Evolutionary conservation across 2,329 filamentous ascomycete genomes (phyloP), one percentile per base, ranked within the genome.

Genomic region (Domatiomyces catenatus): DNA sequence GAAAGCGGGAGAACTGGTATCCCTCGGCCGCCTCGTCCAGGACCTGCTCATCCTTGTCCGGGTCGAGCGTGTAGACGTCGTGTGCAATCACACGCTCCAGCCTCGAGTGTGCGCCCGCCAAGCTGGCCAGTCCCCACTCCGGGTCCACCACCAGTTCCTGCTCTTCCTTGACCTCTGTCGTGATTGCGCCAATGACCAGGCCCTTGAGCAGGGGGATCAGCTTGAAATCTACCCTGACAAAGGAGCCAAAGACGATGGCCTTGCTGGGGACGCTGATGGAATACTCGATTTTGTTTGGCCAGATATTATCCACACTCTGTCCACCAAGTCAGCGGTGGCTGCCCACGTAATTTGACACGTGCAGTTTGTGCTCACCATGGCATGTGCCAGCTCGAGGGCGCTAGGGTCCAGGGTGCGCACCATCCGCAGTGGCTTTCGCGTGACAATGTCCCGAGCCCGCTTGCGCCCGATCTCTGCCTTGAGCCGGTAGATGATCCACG

Each of bases 281-380:
- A 69, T 98, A 98, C 65, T 94, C 86, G 60, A 96, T 79, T 72
- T 98, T 98, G 71, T 94, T 92, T 5, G 88, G 85, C 92, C 92
- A 98, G 56, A 94, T 84, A 63, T 95, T 95, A 67, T 95, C 89
- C 56, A 96, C 89, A 56, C 86, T 75, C 72, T 77, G 51, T 15
- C 2, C 24, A 15, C 42, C n/a, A 28, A 18, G 46, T 49, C n/a
- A 49, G 44, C 42, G 42, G 18, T 22, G 19, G 17, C 18, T 45
- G 45, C 12, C 8, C 48, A 49, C 36, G 4, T 3, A 24, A 46
- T 15, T 12, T 20, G n/a, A 26, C 42, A 48, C 22, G 24, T n/a
- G 47, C 26, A 15, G 48, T n/a, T 8, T 36, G 10, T 7, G 56
- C 63, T 57, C 62, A 72, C 86, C 86, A 95, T 92, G 46, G 87